Percentiles rank a stretch among this genome's conserved stretches.
phyloP scores from a whole-genome alignment of 768 basidiomycete genomes.

The Pholiota conissans region DNA sequence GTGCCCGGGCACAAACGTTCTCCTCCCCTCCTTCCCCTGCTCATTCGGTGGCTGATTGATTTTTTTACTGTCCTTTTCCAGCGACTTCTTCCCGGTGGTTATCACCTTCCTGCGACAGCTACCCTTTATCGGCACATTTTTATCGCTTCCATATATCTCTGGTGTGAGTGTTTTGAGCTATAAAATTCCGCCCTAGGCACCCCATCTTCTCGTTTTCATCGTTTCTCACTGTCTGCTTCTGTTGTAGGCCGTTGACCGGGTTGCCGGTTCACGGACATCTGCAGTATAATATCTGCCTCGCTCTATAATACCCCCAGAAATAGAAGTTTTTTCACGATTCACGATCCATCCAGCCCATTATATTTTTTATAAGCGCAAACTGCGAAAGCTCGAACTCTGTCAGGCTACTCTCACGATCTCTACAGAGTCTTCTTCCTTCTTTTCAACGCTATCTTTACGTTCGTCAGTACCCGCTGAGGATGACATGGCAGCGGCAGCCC shows the following conservation, averaged over 20 bases:
- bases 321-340: conserved; percentile 12
- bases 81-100: conserved; percentile 99
- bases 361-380: neutral
- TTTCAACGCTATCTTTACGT: conserved; percentile 3
- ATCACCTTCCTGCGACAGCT: conserved; percentile 95
- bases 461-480: neutral
- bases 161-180: conserved; percentile 49
- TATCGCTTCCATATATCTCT: conserved; percentile 87
- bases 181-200: neutral
- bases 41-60: neutral
- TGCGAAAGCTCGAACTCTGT: neutral
- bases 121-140: conserved; percentile 84
- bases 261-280: conserved; percentile 78
- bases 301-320: conserved; percentile 18
- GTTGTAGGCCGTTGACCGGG: conserved; percentile 78
- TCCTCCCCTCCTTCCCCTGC: neutral
- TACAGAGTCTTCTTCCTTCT: conserved; percentile 4
- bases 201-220: neutral
- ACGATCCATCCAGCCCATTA: neutral
- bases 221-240: conserved; percentile 1
- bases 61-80: conserved; percentile 36
- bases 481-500: neutral
- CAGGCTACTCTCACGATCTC: conserved; percentile 5
- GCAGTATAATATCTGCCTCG: conserved; percentile 50
- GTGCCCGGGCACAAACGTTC: conserved; percentile 4